Base-by-base conservation (phyloP, 306 rosid species). In the Albizia julibrissin region DNA sequence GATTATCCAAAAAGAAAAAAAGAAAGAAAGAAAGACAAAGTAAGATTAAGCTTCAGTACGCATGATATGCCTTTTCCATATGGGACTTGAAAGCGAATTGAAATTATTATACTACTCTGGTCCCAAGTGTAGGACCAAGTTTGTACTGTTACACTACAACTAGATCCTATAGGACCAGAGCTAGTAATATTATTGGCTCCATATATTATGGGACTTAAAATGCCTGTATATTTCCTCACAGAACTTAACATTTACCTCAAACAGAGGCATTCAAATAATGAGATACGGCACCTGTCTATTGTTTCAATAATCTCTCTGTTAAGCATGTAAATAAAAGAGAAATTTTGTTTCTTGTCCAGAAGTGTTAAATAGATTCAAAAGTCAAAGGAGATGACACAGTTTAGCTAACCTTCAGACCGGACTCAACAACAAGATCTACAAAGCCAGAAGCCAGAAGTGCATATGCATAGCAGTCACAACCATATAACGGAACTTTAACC, bases 381-480 rank as follows among this genome's bases (percentile, higher is more conserved):
- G 75, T 68, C 27, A 74, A 77, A 81, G 62, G 56, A 33, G 78
- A 75, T 0, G 58, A 31, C 26, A 31, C 46, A 69, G 72, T 50
- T 43, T 74, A 4, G 56, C 73, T 73, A 81, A 93, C 99, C 98
- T 95, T 93, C 85, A 93, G 90, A 82, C 97, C 96, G 26, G 97
- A 92, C 84, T 95, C 99, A 54, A 95, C 84, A 74, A 95, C 97
- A 77, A 95, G 94, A 89, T 95, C 98, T 87, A 92, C 99, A 83
- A 84, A 91, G 69, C 99, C 99, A 52, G 98, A 93, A 61, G 98
- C 88, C 85, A 95, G 80, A 72, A 95, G 98, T 22, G 97, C 99
- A 92, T 89, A 93, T 31, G 98, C 98, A 83, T 95, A 95, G 94
- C 99, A 95, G 90, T 95, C 99, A 75, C 99, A 93, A 16, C 97